phyloP scores from a whole-genome alignment of 768 basidiomycete species.

The Sporobolomyces phaffii region DNA sequence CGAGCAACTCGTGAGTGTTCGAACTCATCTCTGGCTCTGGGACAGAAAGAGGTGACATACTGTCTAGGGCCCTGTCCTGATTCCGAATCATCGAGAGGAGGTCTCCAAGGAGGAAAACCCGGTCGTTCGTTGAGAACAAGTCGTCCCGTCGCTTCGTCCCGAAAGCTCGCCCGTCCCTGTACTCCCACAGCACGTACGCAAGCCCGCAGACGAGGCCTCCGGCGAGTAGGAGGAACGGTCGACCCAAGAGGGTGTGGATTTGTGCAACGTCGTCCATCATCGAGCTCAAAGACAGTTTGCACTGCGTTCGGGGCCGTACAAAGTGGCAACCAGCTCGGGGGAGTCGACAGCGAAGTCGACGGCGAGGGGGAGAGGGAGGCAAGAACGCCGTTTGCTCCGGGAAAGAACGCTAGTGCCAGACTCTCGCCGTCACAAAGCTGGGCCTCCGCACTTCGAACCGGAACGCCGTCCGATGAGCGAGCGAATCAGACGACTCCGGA shows the following conservation, averaged over 20 bases:
- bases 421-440: no score
- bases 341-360: no score
- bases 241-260: not conserved
- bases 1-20: not conserved
- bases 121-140: not conserved
- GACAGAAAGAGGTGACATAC: not conserved
- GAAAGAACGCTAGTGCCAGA: no score
- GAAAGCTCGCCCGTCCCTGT: conserved; percentile 7
- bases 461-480: no score
- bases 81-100: not conserved
- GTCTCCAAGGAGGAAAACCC: not conserved
- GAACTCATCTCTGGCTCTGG: not conserved
- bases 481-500: no score
- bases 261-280: no score
- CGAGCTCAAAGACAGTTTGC: no score
- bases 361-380: not conserved
- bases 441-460: no score
- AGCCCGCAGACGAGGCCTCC: not conserved
- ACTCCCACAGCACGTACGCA: not conserved
- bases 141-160: conserved; percentile 1
- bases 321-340: no score
- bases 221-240: not conserved
- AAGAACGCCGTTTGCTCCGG: no score
- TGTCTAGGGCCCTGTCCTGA: not conserved
- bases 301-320: no score